These are phyloP conservation scores for Myxozyma geophila DNA, from an alignment of 805 yeast genomes.

Conservation along the genomic window DNA sequence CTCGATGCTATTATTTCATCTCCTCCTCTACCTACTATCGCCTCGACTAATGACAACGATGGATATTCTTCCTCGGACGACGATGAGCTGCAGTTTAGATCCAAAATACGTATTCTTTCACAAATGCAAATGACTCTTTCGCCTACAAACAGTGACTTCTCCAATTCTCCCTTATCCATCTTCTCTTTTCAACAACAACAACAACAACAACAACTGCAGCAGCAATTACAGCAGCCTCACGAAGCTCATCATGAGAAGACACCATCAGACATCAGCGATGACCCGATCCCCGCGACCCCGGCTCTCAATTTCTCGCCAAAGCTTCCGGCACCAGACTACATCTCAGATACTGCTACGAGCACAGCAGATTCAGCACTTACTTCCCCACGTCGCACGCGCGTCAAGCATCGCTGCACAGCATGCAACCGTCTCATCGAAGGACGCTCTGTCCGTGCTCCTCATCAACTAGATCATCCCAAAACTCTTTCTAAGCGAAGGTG, in stretches of 20 bases:
- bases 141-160: constrained; percentile 3
- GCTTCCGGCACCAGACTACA: neutral
- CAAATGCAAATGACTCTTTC: constrained; percentile 22
- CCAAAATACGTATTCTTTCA: constrained; percentile 16
- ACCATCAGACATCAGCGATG: constrained; percentile 5
- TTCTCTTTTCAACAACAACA: neutral
- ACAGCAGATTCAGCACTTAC: neutral
- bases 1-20: neutral
- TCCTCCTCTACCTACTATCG: neutral
- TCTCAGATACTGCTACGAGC: neutral
- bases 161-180: neutral
- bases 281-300: constrained; percentile 4
- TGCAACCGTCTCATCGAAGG: constrained; percentile 15
- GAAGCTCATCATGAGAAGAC: neutral
- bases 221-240: neutral
- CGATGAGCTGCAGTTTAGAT: constrained; percentile 8
- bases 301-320: neutral
- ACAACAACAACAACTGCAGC: neutral
- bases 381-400: neutral
- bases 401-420: constrained; percentile 9
- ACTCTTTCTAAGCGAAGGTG: constrained; percentile 48
- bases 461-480: neutral
- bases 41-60: neutral
- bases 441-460: constrained; percentile 12
- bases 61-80: constrained; percentile 13